These are phyloP conservation scores for Phytophthora pini DNA, from an alignment of 352 stramenopile species.

Conservation along the genomic window DNA sequence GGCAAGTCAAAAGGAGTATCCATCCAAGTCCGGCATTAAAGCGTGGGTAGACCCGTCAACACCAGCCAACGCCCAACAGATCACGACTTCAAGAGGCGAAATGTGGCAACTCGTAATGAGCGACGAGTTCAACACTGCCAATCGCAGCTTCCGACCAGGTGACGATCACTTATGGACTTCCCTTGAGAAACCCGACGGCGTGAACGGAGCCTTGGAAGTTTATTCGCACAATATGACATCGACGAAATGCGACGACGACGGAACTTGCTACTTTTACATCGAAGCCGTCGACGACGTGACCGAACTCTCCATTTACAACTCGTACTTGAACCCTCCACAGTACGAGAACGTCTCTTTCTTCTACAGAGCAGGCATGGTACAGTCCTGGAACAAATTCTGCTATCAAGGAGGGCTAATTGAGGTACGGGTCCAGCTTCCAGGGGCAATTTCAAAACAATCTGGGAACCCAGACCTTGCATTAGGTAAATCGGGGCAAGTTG, in stretches of 20 bases:
- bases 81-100: constrained; percentile 42
- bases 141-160: constrained; percentile 89
- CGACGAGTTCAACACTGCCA: constrained; percentile 92
- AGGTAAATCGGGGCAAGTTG: constrained; percentile 35
- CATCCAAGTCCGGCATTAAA: constrained; percentile 49
- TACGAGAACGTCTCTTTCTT: constrained; percentile 52
- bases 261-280: constrained; percentile 67
- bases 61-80: constrained; percentile 41
- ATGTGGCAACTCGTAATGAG: constrained; percentile 87
- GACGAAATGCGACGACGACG: constrained; percentile 52
- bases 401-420: constrained; percentile 95
- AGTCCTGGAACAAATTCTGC: constrained; percentile 96
- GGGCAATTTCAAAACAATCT: constrained; percentile 60
- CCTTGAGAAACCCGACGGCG: constrained; percentile 94
- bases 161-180: constrained; percentile 94
- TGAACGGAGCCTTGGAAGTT: constrained; percentile 90
- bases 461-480: constrained; percentile 52
- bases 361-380: constrained; percentile 86
- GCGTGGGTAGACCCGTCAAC: constrained; percentile 60
- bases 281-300: constrained; percentile 49
- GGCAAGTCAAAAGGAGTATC: constrained; percentile 29
- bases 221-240: constrained; percentile 92
- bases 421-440: constrained; percentile 89
- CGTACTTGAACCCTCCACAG: constrained; percentile 46
- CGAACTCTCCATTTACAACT: constrained; percentile 53